Evolutionary conservation across 208 protist species (phyloP), one percentile per base, ranked within the genome.

Genomic region (Acanthamoeba castellanii): DNA sequence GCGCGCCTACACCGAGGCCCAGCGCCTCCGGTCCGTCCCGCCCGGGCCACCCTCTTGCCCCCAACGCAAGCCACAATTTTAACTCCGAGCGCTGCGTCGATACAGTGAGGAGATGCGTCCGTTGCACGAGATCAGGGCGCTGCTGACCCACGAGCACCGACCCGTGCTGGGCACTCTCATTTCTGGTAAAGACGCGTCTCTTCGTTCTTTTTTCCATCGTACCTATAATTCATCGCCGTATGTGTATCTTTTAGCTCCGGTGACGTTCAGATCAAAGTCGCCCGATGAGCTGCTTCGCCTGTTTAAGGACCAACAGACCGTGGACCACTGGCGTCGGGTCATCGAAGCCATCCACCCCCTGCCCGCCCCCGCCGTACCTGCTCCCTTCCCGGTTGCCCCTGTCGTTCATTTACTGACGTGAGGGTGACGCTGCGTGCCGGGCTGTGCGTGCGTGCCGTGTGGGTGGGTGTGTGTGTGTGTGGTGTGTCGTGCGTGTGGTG

Each of bases 51-150:
- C n/a, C 30, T 55, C 25, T 85, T 27, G 25, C 76, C 34, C 18
- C 20, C 72, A 52, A 82, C 18, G 42, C 13, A 18, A 55, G 1
- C 50, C 13, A 9, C 3, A 55, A 55, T 55, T 18, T 18, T 55
- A 18, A 9, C 37, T 42, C 70, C 70, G 13, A 45, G 8, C n/a
- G 3, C 11, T 22, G 70, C 59, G 59, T 72, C n/a, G 30, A 11
- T 72, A 22, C 84, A 90, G 84, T 6, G 84, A 90, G 42, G 84
- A 90, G 42, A 90, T 90, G 84, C 84, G 84, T 5, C 84, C 84
- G 14, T 32, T 90, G 45, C 84, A 66, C 34, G 84, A 90, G n/a
- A 90, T 90, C 59, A 59, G 84, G 47, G 84, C 84, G 22, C 34
- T 90, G 14, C 84, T 90, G 50, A 90, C 84, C 0, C 84, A 90